Conservation (phyloP, 495 filamentous ascomycete genomes). For the Aspergillus nidulans region DNA sequence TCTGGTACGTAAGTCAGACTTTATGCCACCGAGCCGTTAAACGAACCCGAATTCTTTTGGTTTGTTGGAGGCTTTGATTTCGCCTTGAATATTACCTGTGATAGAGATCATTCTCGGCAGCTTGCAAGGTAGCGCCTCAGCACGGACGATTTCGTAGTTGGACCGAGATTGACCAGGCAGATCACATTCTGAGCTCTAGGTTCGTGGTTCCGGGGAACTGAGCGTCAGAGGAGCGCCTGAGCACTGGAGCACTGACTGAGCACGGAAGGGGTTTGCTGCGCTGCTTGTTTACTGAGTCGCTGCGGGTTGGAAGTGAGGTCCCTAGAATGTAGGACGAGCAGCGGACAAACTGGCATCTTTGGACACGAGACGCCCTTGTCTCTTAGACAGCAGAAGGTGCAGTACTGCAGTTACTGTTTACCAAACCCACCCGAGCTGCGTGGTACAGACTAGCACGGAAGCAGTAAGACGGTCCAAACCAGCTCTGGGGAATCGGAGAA, state of each 20-base stretch:
- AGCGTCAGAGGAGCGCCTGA: no score
- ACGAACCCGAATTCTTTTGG: neutral
- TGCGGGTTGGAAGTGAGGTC: neutral
- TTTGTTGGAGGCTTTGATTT: neutral
- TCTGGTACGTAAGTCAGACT: neutral
- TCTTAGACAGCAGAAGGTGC: neutral
- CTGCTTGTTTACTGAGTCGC: neutral
- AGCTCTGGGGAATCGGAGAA: slow-evolving; percentile 8
- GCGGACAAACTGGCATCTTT: neutral
- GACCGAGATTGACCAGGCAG: slow-evolving; percentile 2
- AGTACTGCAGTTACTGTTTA: no score
- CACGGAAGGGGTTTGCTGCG: neutral
- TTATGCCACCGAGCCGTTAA: slow-evolving; percentile 1
- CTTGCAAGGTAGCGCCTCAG: neutral
- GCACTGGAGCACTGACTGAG: neutral
- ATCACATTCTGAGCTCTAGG: neutral
- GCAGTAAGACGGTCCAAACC: slow-evolving; percentile 1
- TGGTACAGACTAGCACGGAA: slow-evolving; percentile 6
- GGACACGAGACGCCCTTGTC: neutral
- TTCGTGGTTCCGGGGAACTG: neutral
- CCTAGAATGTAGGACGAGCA: no score
- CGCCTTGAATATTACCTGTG: neutral
- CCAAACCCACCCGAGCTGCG: neutral
- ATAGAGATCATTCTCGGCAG: neutral
- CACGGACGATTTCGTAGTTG: neutral